Percentiles rank a stretch among this genome's conserved stretches.
These are phyloP conservation scores for Micractinium sp. DNA, from an alignment of 139 green algal species.

Conservation along the genomic window DNA sequence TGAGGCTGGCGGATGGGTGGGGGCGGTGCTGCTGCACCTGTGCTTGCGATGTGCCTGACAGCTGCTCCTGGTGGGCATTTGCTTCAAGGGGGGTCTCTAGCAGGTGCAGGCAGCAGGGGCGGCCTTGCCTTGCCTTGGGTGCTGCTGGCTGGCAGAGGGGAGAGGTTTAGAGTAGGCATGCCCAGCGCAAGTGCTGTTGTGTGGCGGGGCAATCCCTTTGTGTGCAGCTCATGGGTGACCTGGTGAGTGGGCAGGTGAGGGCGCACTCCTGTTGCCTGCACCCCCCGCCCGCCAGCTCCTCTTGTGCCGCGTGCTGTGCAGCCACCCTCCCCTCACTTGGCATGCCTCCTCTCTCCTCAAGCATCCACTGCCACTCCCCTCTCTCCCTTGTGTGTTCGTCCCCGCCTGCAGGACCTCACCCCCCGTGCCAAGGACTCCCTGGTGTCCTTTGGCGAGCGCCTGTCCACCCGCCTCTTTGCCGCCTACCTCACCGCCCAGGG, in stretches of 20 bases:
- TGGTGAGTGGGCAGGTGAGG: too few species aligned
- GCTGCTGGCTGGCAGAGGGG: too few species aligned
- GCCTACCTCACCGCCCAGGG: slow-evolving; percentile 71
- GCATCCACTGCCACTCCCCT: too few species aligned
- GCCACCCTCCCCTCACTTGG: background rate
- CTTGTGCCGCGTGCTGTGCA: background rate
- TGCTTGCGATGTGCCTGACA: background rate
- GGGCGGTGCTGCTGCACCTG: background rate
- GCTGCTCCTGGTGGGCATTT: background rate
- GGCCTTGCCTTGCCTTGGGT: too few species aligned
- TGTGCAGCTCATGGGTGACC: too few species aligned
- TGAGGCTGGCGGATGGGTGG: background rate
- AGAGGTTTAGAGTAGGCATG: too few species aligned
- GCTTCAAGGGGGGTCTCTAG: background rate
- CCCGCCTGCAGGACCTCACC: slow-evolving; percentile 84
- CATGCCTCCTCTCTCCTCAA: background rate
- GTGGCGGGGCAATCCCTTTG: too few species aligned
- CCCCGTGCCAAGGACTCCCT: slow-evolving; percentile 88
- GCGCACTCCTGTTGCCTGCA: too few species aligned
- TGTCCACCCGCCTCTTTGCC: slow-evolving; percentile 96
- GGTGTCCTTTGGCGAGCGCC: slow-evolving; percentile 97
- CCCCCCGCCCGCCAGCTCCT: too few species aligned
- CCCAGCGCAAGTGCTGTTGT: too few species aligned
- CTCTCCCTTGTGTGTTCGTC: too few species aligned
- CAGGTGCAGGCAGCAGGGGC: too few species aligned